Evolutionary conservation across 495 filamentous ascomycete genomes (phyloP), one percentile per base, ranked within the genome.

Genomic region (Rhizodiscina lignyota): DNA sequence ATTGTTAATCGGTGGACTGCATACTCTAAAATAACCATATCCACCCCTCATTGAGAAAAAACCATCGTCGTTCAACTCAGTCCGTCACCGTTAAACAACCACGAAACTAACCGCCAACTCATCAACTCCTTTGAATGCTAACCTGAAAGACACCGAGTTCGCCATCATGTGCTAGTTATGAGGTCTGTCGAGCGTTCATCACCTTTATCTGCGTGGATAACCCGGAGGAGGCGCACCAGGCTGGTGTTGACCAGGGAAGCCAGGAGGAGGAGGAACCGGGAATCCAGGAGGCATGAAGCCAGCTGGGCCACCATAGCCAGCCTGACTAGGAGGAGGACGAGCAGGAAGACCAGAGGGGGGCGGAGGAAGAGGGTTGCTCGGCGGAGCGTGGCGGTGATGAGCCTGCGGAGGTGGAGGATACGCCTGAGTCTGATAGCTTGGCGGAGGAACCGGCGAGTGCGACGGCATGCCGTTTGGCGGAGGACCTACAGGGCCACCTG

Each of bases 281-380:
- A 35, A 34, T 19, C 26, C 27, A 34, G 44, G 43, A 6, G 47
- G 47, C 18, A 26, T 34, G 51, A 81, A 84, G 24, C 72, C 66
- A 42, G 77, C 73, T 5, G 82, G 81, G 6, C 79, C 78, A 12
- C 79, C 77, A 47, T 83, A 89, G 5, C 78, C 78, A 36, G 61
- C 74, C 43, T 84, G 77, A 24, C 74, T 80, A 2, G 77, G 81
- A 2, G 83, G 82, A 1, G 84, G 82, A 20, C 83, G 66, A 18
- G 80, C 77, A 15, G 82, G 84, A 11, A 86, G 56, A 17, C 82
- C 79, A 4, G 77, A 75, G 1, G 82, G 84, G 1, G 83, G 76
- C 17, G 46, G 43, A 11, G 42, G 78, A 60, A 70, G 16, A 64
- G 45, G 22, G 27, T 52, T 33, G 49, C 35, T 11, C n/a, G 22